Conservation (phyloP, 179 eudicot species). For the Gypsophila paniculata region DNA sequence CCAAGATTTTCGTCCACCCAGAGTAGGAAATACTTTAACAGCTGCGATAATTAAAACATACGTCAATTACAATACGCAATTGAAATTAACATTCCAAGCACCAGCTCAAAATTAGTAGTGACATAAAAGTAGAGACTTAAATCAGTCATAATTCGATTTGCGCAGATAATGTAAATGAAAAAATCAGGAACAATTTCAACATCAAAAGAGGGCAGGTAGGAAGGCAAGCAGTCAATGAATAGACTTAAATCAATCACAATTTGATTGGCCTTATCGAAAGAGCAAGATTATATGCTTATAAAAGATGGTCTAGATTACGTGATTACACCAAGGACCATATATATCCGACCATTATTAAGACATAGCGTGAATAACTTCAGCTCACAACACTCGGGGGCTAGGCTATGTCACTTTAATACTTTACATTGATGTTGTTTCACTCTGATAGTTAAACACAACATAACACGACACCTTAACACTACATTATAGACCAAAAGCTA, state of each 20-base stretch:
- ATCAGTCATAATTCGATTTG: too few species aligned
- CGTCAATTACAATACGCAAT: not conserved
- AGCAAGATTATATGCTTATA: not conserved
- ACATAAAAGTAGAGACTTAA: not conserved
- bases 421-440: not conserved
- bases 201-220: not conserved
- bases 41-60: conserved; percentile 34
- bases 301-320: not conserved
- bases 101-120: conserved; percentile 5
- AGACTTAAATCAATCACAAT: not conserved
- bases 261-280: not conserved
- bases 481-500: too few species aligned
- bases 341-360: not conserved
- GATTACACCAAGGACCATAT: not conserved
- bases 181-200: not conserved
- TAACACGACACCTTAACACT: too few species aligned
- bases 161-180: not conserved
- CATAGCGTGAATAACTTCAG: too few species aligned
- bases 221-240: not conserved
- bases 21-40: conserved; percentile 62
- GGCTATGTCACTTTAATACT: not conserved
- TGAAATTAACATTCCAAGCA: not conserved
- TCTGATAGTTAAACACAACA: not conserved
- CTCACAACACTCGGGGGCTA: not conserved
- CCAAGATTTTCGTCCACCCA: conserved; percentile 85